A percentile compares a stretch with the other conserved stretches of the same genome.
These are phyloP conservation scores for Cunninghamia lanceolata DNA, from an alignment of 75 land plant species.

Conservation along the genomic window DNA sequence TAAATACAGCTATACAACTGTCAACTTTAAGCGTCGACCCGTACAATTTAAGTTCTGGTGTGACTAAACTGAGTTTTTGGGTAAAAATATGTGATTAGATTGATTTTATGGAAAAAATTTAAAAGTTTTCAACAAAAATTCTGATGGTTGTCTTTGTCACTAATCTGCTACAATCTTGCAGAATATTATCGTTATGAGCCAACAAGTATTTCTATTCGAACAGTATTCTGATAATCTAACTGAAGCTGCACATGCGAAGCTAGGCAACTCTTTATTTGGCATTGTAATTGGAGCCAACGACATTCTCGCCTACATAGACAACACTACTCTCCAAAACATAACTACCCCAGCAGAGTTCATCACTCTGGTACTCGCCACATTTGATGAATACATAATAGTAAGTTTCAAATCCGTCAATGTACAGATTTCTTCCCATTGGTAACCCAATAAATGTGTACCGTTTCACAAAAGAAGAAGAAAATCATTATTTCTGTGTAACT, in stretches of 20 bases:
- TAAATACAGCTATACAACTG: too few relatives aligned
- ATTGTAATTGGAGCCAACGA: background rate
- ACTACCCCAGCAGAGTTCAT: background rate
- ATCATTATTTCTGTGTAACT: too few relatives aligned
- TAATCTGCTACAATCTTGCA: background rate
- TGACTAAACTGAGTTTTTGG: too few relatives aligned
- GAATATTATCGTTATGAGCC: background rate
- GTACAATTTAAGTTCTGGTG: too few relatives aligned
- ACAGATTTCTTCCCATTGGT: too few relatives aligned
- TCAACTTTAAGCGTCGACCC: too few relatives aligned
- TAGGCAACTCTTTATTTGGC: background rate
- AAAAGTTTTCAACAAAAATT: too few relatives aligned
- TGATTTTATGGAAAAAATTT: too few relatives aligned
- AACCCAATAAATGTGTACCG: background rate
- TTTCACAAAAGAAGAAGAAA: background rate
- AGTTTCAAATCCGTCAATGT: background rate
- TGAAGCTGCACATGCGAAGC: background rate
- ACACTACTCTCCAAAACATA: too few relatives aligned
- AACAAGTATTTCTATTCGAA: background rate
- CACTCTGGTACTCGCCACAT: background rate
- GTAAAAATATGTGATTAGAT: too few relatives aligned
- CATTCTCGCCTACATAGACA: background rate
- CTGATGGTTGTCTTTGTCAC: too few relatives aligned
- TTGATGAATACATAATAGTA: background rate
- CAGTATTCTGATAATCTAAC: background rate